Percentiles rank a stretch among this genome's conserved stretches.
phyloP scores from a whole-genome alignment of 2,329 filamentous ascomycete species.

The Pseudogymnoascus sp. region DNA sequence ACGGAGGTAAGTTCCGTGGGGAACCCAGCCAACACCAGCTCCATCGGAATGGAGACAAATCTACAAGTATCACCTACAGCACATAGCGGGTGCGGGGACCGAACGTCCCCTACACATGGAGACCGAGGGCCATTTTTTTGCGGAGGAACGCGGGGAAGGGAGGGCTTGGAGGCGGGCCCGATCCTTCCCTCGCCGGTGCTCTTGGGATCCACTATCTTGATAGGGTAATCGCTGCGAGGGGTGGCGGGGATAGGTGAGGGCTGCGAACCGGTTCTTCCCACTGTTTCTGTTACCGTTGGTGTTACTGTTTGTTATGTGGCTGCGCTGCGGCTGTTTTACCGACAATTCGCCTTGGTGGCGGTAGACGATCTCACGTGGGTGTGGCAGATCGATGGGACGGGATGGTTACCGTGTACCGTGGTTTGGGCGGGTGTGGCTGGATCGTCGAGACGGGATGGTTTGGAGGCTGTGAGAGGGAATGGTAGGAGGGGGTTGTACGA shows the following conservation, averaged over 20 bases:
- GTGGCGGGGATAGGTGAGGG: not conserved
- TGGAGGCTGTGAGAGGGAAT: not conserved
- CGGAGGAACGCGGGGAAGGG: not conserved
- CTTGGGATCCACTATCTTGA: not conserved
- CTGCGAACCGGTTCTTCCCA: not conserved
- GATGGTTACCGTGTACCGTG: not conserved
- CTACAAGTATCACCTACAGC: not conserved
- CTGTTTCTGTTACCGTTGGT: not conserved
- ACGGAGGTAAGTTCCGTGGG: too few species aligned
- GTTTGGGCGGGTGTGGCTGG: not conserved
- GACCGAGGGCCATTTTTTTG: not conserved
- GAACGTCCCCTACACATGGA: too few species aligned
- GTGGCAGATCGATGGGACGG: not conserved
- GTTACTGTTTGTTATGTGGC: too few species aligned
- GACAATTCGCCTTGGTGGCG: not conserved
- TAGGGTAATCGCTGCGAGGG: not conserved
- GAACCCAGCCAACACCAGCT: too few species aligned
- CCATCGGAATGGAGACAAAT: too few species aligned
- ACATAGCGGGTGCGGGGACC: not conserved
- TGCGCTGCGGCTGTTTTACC: not conserved
- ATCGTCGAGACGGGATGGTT: not conserved
- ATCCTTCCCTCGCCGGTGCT: too few species aligned
- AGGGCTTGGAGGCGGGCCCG: not conserved
- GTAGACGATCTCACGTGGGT: not conserved
- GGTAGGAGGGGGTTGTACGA: not conserved